A percentile compares a stretch with the other conserved stretches of the same genome.
Conservation (phyloP, 1,284 basidiomycete species). For the Ceratobasidium sp. region DNA sequence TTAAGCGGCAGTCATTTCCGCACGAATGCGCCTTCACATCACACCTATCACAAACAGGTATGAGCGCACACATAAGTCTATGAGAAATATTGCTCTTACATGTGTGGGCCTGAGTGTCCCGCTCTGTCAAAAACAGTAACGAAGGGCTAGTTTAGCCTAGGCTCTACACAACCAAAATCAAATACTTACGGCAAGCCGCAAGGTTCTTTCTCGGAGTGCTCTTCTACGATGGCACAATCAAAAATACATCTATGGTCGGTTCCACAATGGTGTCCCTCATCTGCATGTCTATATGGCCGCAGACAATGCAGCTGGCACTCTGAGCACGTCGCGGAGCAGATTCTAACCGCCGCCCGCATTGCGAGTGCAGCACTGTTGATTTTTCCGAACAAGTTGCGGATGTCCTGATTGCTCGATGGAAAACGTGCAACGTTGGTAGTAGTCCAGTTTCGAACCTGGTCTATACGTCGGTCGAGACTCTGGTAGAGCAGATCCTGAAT, state of each 20-base stretch:
- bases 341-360: conserved; percentile 62
- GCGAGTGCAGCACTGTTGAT: conserved; percentile 63
- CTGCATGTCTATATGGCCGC: conserved; percentile 30
- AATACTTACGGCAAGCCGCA: conserved; percentile 38
- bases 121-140: conserved; percentile 15
- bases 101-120: conserved; percentile 42
- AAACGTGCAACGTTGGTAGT: conserved; percentile 65
- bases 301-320: conserved; percentile 56
- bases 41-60: conserved; percentile 57
- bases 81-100: not conserved
- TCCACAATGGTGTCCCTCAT: conserved; percentile 41
- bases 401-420: conserved; percentile 60
- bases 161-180: not conserved
- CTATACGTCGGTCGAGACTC: conserved; percentile 55
- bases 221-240: conserved; percentile 28
- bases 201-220: conserved; percentile 34
- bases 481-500: conserved; percentile 4
- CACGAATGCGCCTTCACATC: conserved; percentile 66
- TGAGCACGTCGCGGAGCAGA: conserved; percentile 65
- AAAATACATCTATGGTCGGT: conserved; percentile 46
- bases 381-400: conserved; percentile 63
- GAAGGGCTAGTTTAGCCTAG: not conserved
- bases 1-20: conserved; percentile 63
- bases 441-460: conserved; percentile 67
- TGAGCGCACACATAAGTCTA: not conserved